Evolutionary conservation across 2,329 filamentous ascomycete species (phyloP).

Genomic region (Xylariaceae sp.): DNA sequence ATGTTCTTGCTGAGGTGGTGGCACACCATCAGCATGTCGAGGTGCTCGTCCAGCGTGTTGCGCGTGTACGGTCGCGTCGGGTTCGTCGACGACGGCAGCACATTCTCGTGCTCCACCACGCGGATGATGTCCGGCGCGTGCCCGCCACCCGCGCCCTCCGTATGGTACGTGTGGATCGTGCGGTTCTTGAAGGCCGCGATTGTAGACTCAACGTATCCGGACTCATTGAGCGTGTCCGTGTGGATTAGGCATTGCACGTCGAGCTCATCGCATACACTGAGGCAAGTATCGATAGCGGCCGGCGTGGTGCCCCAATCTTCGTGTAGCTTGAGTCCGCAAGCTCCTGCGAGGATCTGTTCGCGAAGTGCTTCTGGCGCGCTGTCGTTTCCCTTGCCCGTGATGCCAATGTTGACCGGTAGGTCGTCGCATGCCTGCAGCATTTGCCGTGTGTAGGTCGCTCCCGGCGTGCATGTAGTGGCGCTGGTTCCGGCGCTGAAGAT

Average conservation of each 20-base stretch:
- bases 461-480: conserved; percentile 92
- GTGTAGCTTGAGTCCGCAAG: conserved; percentile 89
- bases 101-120: conserved; percentile 85
- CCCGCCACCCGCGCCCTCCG: conserved; percentile 90
- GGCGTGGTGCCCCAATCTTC: conserved; percentile 96
- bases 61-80: conserved; percentile 87
- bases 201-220: conserved; percentile 93
- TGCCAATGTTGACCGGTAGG: conserved; percentile 83
- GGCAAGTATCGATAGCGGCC: conserved; percentile 85
- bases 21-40: conserved; percentile 99
- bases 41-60: conserved; percentile 93
- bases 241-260: conserved; percentile 95
- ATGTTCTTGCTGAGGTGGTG: conserved; percentile 93
- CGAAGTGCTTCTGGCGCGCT: conserved; percentile 68
- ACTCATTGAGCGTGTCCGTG: conserved; percentile 95
- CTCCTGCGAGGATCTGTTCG: conserved; percentile 82
- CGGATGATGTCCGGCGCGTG: conserved; percentile 96
- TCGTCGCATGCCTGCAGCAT: conserved; percentile 88
- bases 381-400: conserved; percentile 95
- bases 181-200: conserved; percentile 82
- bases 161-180: conserved; percentile 96
- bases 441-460: conserved; percentile 77
- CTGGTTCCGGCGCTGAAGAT: conserved; percentile 73
- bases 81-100: conserved; percentile 89
- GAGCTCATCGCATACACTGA: conserved; percentile 83